Base-by-base conservation (phyloP, 345 rosid species). In the Salix purpurea region DNA sequence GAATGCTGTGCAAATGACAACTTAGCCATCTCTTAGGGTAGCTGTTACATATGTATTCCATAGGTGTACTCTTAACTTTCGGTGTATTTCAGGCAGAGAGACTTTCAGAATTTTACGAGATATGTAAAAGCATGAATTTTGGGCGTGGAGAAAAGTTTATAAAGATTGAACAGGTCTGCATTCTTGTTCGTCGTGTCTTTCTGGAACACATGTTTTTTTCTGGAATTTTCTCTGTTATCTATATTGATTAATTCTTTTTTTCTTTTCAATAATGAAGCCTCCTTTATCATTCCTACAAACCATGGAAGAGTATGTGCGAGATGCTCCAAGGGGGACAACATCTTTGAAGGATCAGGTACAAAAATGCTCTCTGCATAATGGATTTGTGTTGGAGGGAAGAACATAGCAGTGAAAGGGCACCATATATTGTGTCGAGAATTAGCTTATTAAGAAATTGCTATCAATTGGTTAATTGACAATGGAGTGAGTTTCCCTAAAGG, bases 281-380 rank as follows among this genome's bases (percentile, higher is more conserved):
- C 97, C 96, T 44, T 83, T 89, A 61, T 96, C 99, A 58, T 93
- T 96, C 83, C 88, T 93, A 65, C 99, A 91, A 96, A 90, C 97
- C 67, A 96, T 96, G 99, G 99, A 96, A 88, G 99, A 96, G 70
- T 96, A 93, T 82, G 94, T 92, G 52, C 88, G 78, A 80, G 99
- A 96, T 37, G 96, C 97, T 79, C 97, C 98, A 75, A 82, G 88
- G 71, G 66, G 72, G 79, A 88, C 89, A 69, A 82, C 86, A 32
- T 75, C 72, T 76, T 88, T 83, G 76, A 96, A 93, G 80, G 96
- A 87, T 74, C 96, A 88, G 99, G 99, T 96, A 85, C 30, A 15
- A 9, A 16, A 56, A 34, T 30, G 52, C 26, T 76, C 56, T 74
- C 65, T 61, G 14, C 58, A 44, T 48, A 42, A 28, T 42, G 28